Conservation (phyloP, 192 early-diverging fungal genomes). For the Backusella morwellensis region DNA sequence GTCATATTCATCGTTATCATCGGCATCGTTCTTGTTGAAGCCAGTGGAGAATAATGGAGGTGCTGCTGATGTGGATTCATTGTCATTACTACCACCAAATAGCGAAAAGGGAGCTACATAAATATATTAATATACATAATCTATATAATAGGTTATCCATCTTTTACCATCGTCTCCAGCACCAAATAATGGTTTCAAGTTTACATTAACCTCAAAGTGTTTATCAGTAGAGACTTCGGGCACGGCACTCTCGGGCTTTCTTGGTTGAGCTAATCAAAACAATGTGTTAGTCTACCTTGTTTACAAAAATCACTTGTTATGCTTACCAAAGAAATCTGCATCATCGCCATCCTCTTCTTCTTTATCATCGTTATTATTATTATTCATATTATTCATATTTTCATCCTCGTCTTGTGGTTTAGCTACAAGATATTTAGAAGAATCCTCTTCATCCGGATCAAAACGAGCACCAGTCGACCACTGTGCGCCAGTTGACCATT, state of each 20-base stretch:
- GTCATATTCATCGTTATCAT: slow-evolving; percentile 8
- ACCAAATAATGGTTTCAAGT: slow-evolving; percentile 38
- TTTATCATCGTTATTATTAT: neutral
- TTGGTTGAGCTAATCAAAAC: neutral
- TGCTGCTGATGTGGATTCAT: neutral
- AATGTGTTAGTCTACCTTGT: neutral
- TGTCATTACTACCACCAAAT: slow-evolving; percentile 44
- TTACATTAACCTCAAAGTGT: slow-evolving; percentile 37
- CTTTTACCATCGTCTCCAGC: slow-evolving; percentile 27
- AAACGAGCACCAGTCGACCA: slow-evolving; percentile 41
- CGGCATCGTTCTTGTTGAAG: neutral
- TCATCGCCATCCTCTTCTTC: slow-evolving; percentile 4
- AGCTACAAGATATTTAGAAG: slow-evolving; percentile 5
- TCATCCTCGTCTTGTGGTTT: neutral
- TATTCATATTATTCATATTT: too few species aligned
- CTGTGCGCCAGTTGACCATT: neutral
- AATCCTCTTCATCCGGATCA: slow-evolving; percentile 47
- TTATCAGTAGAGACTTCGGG: slow-evolving; percentile 39
- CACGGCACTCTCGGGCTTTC: slow-evolving; percentile 9
- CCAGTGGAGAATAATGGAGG: neutral
- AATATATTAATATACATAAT: too few species aligned
- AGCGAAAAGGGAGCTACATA: slow-evolving; percentile 40
- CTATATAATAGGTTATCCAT: too few species aligned
- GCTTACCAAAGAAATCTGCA: neutral
- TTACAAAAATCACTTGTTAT: neutral